Base-by-base conservation (phyloP, 2,329 filamentous ascomycete species). In the Dichotomopilus funicola region DNA sequence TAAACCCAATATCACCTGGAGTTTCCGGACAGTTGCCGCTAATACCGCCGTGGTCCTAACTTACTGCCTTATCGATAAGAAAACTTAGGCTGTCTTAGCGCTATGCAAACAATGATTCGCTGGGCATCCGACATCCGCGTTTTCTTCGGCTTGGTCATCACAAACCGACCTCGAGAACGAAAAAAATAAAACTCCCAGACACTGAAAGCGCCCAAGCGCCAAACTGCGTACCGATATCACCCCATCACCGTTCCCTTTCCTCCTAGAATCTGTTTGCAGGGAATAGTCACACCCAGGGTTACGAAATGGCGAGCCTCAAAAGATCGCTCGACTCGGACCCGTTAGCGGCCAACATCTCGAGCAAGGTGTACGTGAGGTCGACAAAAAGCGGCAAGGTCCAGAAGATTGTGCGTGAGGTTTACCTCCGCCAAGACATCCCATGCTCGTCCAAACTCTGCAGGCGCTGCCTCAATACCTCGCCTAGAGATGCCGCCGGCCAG, bases 321-420 rank as follows among this genome's bases (percentile, higher is more conserved):
- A 72, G 83, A 66, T 75, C 77, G 7, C 68, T 76, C 46, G 77
- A 75, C 33, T 70, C 73, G 33, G 80, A 82, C 54, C 73, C 79
- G 9, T 69, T 76, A 58, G 79, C 85, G 35, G 78, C 86, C 47
- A 95, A 88, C 68, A 87, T 97, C 62, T 92, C 91, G 36, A 96
- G 88, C 81, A 99, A 97, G 75, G 85, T 95, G 65, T 99, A 95
- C 69, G 89, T 99, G 61, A 83, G 94, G 58, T 96, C 94, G 33
- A 95, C 92, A 48, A 91, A 89, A 73, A 94, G 85, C 72, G 94
- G 94, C 72, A 96, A 96, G 76, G 92, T 97, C 58, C 94, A 97
- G 72, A 99, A 99, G 79, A 95, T 99, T 67, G 94, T 99, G 63
- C 85, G 91, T 66, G 94, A 99, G 76, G 81, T 97, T 61, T 99